Percentiles rank a stretch among this genome's conserved stretches.
Conservation (phyloP, 2,329 filamentous ascomycete genomes). For the Colletotrichum phormii region DNA sequence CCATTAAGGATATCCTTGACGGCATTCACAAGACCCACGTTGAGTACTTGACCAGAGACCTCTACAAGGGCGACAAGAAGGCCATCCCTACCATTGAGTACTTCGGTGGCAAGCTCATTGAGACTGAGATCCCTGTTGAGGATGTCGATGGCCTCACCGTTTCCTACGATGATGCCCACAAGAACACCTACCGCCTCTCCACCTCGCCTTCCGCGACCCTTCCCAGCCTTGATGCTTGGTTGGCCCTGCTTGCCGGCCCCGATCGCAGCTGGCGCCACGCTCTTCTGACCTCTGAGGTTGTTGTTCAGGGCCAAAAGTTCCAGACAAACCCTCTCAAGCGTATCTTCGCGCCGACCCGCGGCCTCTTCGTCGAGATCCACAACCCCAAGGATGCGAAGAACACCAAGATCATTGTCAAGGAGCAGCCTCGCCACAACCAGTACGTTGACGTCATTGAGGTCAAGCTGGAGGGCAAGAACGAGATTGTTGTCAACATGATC, state of each 20-base stretch:
- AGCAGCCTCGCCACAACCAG: constrained; percentile 87
- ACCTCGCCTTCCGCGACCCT: constrained; percentile 78
- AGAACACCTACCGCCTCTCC: constrained; percentile 87
- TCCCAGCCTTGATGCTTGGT: constrained; percentile 85
- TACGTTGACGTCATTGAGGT: constrained; percentile 91
- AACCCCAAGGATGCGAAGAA: constrained; percentile 85
- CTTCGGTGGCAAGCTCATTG: constrained; percentile 89
- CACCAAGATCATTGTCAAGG: constrained; percentile 87
- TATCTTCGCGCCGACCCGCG: constrained; percentile 87
- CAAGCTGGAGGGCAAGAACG: constrained; percentile 77
- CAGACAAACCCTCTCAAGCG: constrained; percentile 96
- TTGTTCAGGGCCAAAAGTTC: constrained; percentile 96
- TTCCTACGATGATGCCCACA: constrained; percentile 81
- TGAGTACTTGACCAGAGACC: constrained; percentile 78
- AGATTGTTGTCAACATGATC: constrained; percentile 90
- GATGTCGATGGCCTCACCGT: constrained; percentile 90
- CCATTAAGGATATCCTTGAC: constrained; percentile 93
- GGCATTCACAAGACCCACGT: constrained; percentile 92
- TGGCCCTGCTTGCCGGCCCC: constrained; percentile 86
- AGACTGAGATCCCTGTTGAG: constrained; percentile 72
- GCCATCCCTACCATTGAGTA: constrained; percentile 91
- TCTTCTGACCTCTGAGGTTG: constrained; percentile 91
- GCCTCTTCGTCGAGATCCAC: constrained; percentile 88
- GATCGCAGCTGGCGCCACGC: constrained; percentile 94
- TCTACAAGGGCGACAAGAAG: constrained; percentile 80